Conservation (phyloP, 202 grass and related monocot species). For the Dendrocalamus latiflorus region DNA sequence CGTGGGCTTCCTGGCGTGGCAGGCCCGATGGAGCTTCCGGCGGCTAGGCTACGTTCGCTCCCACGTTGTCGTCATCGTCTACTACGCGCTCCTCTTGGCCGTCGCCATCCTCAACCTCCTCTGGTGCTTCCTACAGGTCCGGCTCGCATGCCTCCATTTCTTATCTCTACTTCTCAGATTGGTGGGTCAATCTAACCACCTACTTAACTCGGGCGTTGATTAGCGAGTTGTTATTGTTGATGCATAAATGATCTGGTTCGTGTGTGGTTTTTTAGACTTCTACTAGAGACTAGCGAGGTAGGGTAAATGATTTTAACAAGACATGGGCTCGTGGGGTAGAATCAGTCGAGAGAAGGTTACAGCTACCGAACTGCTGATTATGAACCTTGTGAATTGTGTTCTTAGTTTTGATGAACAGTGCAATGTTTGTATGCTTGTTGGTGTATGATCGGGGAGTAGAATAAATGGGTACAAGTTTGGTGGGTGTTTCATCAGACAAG, state of each 20-base stretch:
- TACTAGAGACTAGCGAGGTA: background rate
- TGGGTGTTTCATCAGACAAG: background rate
- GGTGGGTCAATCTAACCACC: background rate
- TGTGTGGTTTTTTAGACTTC: background rate
- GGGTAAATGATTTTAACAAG: background rate
- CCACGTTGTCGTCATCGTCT: conserved; percentile 75
- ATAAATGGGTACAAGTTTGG: background rate
- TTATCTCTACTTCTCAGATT: background rate
- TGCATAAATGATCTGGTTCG: background rate
- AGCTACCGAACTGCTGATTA: background rate
- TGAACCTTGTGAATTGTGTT: background rate
- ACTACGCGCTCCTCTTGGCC: conserved; percentile 18
- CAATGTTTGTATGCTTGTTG: background rate
- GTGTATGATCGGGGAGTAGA: background rate
- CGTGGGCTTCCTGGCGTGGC: too few species aligned
- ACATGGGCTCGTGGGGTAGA: background rate
- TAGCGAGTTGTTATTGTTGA: background rate
- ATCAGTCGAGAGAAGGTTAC: background rate
- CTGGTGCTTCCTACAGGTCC: conserved; percentile 90
- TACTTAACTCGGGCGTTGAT: background rate
- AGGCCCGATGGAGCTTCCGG: too few species aligned
- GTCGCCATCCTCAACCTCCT: conserved; percentile 84
- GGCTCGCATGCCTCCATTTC: background rate
- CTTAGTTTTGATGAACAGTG: background rate
- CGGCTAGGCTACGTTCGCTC: conserved; percentile 75